Evolutionary conservation across 2,329 filamentous ascomycete species (phyloP).

Genomic region (Epichloe gansuensis): DNA sequence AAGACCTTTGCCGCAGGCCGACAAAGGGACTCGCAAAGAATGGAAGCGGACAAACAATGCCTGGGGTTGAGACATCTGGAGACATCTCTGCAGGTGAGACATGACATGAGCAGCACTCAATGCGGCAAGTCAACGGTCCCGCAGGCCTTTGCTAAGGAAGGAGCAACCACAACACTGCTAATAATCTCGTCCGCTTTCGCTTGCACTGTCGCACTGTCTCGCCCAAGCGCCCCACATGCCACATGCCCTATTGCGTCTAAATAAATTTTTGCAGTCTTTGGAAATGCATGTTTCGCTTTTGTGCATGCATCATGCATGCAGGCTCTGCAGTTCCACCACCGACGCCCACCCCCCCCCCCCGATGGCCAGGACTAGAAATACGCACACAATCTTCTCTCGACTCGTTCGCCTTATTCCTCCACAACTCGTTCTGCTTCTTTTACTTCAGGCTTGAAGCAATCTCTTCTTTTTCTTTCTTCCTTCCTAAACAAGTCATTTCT

Average conservation of each 20-base stretch:
- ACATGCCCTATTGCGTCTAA: constrained; percentile 3
- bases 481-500: neutral
- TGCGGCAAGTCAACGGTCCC: neutral
- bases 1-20: neutral
- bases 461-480: neutral
- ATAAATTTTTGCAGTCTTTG: neutral
- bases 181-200: neutral
- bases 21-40: neutral
- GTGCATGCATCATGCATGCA: neutral
- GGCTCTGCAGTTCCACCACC: neutral
- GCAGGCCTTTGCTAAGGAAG: neutral
- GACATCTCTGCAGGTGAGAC: neutral
- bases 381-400: neutral
- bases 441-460: neutral
- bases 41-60: neutral
- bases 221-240: constrained; percentile 4
- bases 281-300: neutral
- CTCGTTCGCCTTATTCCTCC: neutral
- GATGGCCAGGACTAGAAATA: constrained; percentile 11
- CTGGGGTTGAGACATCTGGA: neutral
- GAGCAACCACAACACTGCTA: neutral
- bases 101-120: neutral
- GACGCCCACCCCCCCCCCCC: neutral
- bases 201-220: constrained; percentile 3
- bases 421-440: neutral